These are phyloP conservation scores for Lentinus polychrous DNA, from an alignment of 1,284 basidiomycete species.

Conservation along the genomic window DNA sequence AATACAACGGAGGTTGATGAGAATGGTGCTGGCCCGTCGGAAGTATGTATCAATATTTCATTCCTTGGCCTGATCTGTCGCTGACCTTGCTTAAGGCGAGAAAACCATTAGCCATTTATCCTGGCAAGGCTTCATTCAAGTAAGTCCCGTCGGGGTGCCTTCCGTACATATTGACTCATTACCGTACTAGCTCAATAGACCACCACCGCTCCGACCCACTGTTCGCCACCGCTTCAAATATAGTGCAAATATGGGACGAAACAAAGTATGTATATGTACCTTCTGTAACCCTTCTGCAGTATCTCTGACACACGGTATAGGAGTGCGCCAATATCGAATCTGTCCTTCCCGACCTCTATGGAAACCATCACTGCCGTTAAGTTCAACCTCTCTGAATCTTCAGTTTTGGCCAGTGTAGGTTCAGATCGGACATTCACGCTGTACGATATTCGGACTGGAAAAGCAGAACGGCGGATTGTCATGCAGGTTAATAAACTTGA, in stretches of 20 bases:
- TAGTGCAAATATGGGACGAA: conserved; percentile 97
- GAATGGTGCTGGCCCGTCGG: conserved; percentile 28
- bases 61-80: not conserved
- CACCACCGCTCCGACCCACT: conserved; percentile 84
- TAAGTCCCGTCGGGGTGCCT: conserved; percentile 26
- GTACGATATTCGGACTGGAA: conserved; percentile 94
- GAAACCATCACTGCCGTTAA: conserved; percentile 86
- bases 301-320: conserved; percentile 23
- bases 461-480: conserved; percentile 85
- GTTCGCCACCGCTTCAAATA: conserved; percentile 92
- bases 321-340: conserved; percentile 72
- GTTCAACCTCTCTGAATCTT: conserved; percentile 93
- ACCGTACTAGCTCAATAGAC: conserved; percentile 71
- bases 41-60: conserved; percentile 16
- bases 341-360: conserved; percentile 77
- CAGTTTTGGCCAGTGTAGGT: conserved; percentile 89
- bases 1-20: conserved; percentile 33
- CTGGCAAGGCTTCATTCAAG: conserved; percentile 87
- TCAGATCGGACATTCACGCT: conserved; percentile 93
- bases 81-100: conserved; percentile 25
- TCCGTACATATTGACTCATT: conserved; percentile 5
- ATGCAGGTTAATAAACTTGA: conserved; percentile 65
- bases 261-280: conserved; percentile 54
- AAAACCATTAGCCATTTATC: conserved; percentile 68
- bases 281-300: conserved; percentile 4